A percentile compares a stretch with the other conserved stretches of the same genome.
Conservation (phyloP, 2,329 filamentous ascomycete species). For the Neonectria faginata region DNA sequence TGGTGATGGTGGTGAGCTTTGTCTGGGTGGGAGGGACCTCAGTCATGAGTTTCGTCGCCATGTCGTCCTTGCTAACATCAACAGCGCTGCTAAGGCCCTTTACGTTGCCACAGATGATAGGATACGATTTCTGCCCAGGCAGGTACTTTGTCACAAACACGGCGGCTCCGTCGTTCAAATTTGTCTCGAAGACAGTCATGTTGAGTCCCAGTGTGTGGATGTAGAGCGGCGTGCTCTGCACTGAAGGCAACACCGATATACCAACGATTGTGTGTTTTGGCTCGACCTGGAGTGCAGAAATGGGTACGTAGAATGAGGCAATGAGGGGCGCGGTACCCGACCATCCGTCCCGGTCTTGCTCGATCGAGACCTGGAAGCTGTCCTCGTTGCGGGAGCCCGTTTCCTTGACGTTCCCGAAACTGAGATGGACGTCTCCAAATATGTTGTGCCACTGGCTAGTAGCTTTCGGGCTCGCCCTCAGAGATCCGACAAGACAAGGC, state of each 20-base stretch:
- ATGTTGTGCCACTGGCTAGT: slow-evolving; percentile 49
- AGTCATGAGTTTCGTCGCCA: slow-evolving; percentile 44
- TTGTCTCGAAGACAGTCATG: slow-evolving; percentile 50
- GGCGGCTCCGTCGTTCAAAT: slow-evolving; percentile 42
- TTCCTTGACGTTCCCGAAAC: slow-evolving; percentile 53
- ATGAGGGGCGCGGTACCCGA: slow-evolving; percentile 53
- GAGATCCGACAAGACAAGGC: slow-evolving; percentile 48
- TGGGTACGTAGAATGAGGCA: slow-evolving; percentile 56
- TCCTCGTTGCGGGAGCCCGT: slow-evolving; percentile 43
- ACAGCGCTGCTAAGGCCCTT: slow-evolving; percentile 36
- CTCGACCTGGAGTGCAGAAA: slow-evolving; percentile 50
- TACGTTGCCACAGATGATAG: slow-evolving; percentile 41
- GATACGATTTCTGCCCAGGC: slow-evolving; percentile 50
- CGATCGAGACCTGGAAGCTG: slow-evolving; percentile 49
- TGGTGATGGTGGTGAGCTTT: slow-evolving; percentile 52
- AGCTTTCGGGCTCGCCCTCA: slow-evolving; percentile 42
- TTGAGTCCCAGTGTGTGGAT: slow-evolving; percentile 39
- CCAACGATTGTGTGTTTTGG: slow-evolving; percentile 48
- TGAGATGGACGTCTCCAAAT: slow-evolving; percentile 56
- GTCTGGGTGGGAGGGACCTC: slow-evolving; percentile 47
- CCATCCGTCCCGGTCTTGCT: slow-evolving; percentile 53
- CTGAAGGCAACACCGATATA: slow-evolving; percentile 47
- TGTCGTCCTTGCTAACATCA: slow-evolving; percentile 36
- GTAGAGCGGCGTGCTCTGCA: slow-evolving; percentile 43
- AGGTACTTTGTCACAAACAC: slow-evolving; percentile 54